These are phyloP conservation scores for Clitopilus hobsonii DNA, from an alignment of 768 basidiomycete species.

Conservation along the genomic window DNA sequence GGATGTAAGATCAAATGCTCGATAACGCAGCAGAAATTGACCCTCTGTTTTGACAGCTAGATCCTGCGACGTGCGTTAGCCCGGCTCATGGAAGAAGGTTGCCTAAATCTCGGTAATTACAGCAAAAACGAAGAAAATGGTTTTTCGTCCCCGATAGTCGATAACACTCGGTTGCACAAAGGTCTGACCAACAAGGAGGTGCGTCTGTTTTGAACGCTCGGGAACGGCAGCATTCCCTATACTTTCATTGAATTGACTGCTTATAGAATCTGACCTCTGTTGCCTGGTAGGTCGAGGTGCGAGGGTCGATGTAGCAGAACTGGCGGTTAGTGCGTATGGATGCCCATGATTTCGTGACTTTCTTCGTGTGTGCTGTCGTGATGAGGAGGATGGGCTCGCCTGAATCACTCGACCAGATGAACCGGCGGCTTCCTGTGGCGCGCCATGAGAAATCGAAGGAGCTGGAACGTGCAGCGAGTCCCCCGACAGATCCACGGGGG, in stretches of 20 bases:
- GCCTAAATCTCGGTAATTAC: conserved; percentile 28
- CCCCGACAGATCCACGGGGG: not conserved
- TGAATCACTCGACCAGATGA: conserved; percentile 11
- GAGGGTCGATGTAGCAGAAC: not conserved
- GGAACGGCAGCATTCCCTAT: conserved; percentile 34
- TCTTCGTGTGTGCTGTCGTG: conserved; percentile 4
- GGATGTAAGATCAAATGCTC: conserved; percentile 59
- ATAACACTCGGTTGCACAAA: conserved; percentile 54
- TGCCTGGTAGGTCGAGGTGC: conserved; percentile 6
- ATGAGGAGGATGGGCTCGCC: conserved; percentile 12
- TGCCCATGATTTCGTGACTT: conserved; percentile 4
- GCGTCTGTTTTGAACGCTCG: conserved; percentile 49
- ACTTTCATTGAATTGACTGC: conserved; percentile 32
- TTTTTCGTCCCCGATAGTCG: conserved; percentile 52
- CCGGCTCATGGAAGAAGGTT: not conserved
- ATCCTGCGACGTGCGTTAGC: conserved; percentile 37
- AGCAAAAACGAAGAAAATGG: conserved; percentile 60
- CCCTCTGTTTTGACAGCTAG: conserved; percentile 70
- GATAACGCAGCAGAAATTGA: conserved; percentile 59
- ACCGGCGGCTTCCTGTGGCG: conserved; percentile 5
- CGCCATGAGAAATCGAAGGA: not conserved
- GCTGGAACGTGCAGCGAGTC: not conserved
- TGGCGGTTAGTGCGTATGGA: not conserved
- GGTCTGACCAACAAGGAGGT: conserved; percentile 53
- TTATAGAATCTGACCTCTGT: not conserved